These are phyloP conservation scores for Podospora sp. DNA, from an alignment of 495 filamentous ascomycete species.

Conservation along the genomic window DNA sequence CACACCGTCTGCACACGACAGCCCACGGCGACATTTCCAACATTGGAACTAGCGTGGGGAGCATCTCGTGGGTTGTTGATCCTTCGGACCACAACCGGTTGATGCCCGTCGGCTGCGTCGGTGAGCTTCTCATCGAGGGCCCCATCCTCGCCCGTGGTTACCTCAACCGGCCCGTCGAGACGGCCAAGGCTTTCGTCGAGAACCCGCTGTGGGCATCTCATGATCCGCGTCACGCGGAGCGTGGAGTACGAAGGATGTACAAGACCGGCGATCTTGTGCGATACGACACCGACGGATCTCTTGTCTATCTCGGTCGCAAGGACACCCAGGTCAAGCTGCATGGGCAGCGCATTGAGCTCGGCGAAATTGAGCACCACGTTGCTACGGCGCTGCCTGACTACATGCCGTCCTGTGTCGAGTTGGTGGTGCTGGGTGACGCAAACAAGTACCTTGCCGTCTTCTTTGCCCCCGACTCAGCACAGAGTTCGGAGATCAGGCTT, in stretches of 20 bases:
- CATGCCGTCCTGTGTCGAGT: constrained; percentile 23
- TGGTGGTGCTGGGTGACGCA: constrained; percentile 10
- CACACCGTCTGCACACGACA: constrained; percentile 22
- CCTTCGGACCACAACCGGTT: constrained; percentile 57
- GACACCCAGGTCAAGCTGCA: constrained; percentile 45
- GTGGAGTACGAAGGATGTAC: constrained; percentile 43
- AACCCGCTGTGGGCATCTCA: constrained; percentile 17
- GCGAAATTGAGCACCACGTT: constrained; percentile 61
- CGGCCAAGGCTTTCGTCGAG: constrained; percentile 52
- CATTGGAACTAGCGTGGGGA: constrained; percentile 27
- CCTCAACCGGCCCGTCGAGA: constrained; percentile 65
- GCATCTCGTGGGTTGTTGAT: constrained; percentile 58
- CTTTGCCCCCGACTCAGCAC: not conserved
- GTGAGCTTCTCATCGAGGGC: constrained; percentile 78
- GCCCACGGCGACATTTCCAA: constrained; percentile 19
- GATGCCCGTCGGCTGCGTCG: constrained; percentile 67
- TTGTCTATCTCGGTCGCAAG: constrained; percentile 51
- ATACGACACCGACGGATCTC: constrained; percentile 55
- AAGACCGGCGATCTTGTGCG: constrained; percentile 63
- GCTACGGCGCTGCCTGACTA: constrained; percentile 32
- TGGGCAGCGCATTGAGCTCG: constrained; percentile 45
- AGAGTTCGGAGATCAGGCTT: constrained; percentile 10
- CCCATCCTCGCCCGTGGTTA: constrained; percentile 61
- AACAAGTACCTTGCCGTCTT: constrained; percentile 28
- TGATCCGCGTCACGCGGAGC: constrained; percentile 17